These are phyloP conservation scores for Rutstroemia sp. DNA, from an alignment of 2,329 filamentous ascomycete species.

Conservation along the genomic window DNA sequence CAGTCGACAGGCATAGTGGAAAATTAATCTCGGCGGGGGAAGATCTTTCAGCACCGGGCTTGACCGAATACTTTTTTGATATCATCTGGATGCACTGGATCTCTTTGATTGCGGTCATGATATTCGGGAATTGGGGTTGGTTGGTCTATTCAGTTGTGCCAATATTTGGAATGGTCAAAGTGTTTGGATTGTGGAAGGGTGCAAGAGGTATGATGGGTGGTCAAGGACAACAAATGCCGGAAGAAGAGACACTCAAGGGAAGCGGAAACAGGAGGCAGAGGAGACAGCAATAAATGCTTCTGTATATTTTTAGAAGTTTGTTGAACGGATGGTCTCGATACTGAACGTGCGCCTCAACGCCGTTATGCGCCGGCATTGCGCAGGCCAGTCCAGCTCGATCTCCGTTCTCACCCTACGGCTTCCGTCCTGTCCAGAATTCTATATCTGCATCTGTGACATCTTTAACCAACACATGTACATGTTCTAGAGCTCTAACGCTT, in stretches of 20 bases:
- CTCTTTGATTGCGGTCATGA: constrained; percentile 59
- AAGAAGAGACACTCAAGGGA: constrained; percentile 22
- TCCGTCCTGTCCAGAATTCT: constrained; percentile 41
- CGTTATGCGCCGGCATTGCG: neutral
- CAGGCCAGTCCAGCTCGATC: too few relatives aligned
- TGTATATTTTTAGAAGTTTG: neutral
- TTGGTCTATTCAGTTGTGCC: constrained; percentile 43
- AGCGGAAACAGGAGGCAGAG: constrained; percentile 29
- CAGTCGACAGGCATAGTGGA: constrained; percentile 46
- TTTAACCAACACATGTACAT: constrained; percentile 71
- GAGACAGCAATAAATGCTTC: constrained; percentile 13
- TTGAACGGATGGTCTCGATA: too few relatives aligned
- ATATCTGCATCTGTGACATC: constrained; percentile 45
- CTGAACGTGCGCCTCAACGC: neutral
- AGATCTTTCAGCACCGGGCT: constrained; percentile 75
- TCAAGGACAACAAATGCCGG: constrained; percentile 20
- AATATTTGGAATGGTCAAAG: constrained; percentile 28
- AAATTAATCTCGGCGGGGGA: constrained; percentile 68
- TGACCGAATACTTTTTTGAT: constrained; percentile 99
- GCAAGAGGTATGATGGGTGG: constrained; percentile 30
- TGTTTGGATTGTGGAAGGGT: constrained; percentile 27
- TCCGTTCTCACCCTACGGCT: neutral
- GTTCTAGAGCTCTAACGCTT: constrained; percentile 79
- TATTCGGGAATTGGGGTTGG: constrained; percentile 79
- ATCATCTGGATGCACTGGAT: constrained; percentile 91